Evolutionary conservation across 1,284 basidiomycete species (phyloP).

Genomic region (Pseudozyma pruni): DNA sequence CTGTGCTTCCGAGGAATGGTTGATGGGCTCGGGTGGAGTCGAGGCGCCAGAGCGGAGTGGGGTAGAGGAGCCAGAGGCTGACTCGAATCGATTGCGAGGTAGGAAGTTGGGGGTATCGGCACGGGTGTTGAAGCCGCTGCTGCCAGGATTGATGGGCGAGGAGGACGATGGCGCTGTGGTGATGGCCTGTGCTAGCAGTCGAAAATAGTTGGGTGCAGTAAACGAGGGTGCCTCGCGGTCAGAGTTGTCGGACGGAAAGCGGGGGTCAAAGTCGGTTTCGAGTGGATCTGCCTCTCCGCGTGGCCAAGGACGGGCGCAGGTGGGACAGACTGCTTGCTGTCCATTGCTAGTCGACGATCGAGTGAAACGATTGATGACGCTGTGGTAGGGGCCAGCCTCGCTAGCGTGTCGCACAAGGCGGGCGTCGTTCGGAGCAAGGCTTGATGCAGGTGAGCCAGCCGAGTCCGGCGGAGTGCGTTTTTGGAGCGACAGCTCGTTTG

Average conservation of each 20-base stretch:
- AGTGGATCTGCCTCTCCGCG: background rate
- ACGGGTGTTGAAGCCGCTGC: constrained; percentile 3
- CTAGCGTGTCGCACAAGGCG: constrained; percentile 19
- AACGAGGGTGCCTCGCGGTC: constrained; percentile 24
- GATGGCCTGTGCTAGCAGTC: constrained; percentile 47
- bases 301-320: constrained; percentile 43
- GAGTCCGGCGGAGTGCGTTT: constrained; percentile 2
- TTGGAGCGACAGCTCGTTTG: constrained; percentile 49
- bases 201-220: constrained; percentile 59
- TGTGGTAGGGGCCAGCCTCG: constrained; percentile 1
- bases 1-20: constrained; percentile 60
- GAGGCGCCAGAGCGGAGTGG: constrained; percentile 10
- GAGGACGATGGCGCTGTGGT: constrained; percentile 2
- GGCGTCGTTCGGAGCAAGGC: constrained; percentile 3
- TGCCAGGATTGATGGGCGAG: background rate
- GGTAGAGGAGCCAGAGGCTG: constrained; percentile 28
- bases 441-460: background rate
- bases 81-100: constrained; percentile 20
- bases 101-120: constrained; percentile 6
- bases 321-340: constrained; percentile 27
- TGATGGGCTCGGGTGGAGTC: constrained; percentile 27
- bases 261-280: constrained; percentile 1
- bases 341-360: background rate
- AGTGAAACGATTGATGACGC: constrained; percentile 14
- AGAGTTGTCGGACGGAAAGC: constrained; percentile 1